A percentile compares a stretch with the other conserved stretches of the same genome.
phyloP scores from a whole-genome alignment of 1,284 basidiomycete genomes.

The Boletus smithii region DNA sequence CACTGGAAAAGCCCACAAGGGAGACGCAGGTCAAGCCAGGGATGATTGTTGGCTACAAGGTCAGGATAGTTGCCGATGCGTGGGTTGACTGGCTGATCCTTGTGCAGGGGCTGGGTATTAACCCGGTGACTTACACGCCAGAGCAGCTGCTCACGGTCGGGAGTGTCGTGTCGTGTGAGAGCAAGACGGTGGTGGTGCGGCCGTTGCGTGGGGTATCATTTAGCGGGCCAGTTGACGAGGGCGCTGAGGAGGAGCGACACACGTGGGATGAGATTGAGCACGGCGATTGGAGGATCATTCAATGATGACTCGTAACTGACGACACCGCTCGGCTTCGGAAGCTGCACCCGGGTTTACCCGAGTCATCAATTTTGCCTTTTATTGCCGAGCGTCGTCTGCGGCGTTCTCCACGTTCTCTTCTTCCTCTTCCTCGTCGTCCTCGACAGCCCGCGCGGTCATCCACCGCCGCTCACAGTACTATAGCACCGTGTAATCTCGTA shows the following conservation, averaged over 20 bases:
- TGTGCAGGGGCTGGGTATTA: conserved; percentile 24
- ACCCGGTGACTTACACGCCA: conserved; percentile 28
- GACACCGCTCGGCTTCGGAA: conserved; percentile 12
- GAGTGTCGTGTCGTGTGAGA: conserved; percentile 11
- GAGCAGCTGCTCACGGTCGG: conserved; percentile 22
- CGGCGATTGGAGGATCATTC: conserved; percentile 22
- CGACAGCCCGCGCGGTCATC: conserved; percentile 3
- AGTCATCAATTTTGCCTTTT: conserved; percentile 15
- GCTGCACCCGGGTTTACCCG: conserved; percentile 21
- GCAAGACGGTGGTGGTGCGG: conserved; percentile 10
- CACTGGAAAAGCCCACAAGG: conserved; percentile 11
- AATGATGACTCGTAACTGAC: background rate
- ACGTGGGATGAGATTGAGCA: conserved; percentile 22
- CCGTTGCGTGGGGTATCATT: conserved; percentile 23
- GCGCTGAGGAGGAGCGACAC: conserved; percentile 2
- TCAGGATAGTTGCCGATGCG: background rate
- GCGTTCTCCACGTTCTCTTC: background rate
- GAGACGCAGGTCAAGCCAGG: conserved; percentile 3
- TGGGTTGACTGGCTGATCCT: background rate
- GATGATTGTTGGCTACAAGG: conserved; percentile 28
- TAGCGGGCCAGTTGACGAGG: conserved; percentile 11
- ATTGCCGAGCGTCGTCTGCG: conserved; percentile 1
- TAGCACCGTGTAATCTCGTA: conserved; percentile 1
- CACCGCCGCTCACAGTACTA: background rate
- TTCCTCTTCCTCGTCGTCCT: background rate